Base-by-base conservation (phyloP, 345 rosid species). In the Sisymbrium irio region DNA sequence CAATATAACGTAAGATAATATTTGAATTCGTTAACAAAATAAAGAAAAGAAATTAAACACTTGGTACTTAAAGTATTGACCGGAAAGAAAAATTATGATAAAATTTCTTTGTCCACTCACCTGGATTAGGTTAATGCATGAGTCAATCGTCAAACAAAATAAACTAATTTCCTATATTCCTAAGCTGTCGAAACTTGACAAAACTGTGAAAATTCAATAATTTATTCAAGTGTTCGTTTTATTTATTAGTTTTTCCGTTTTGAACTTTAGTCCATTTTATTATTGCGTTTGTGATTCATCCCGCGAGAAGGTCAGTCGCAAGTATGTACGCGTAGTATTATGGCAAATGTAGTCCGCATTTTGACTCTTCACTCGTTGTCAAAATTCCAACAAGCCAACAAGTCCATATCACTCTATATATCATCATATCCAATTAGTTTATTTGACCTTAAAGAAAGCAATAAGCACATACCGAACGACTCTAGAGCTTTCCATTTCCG, bases 281-380 rank as follows among this genome's bases (percentile, higher is more conserved):
- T 22, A 1, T 22, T 22, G 41, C 40, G 28, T 27, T 62, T 10
- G 5, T 27, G 25, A 50, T 22, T 30, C n/a, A 7, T 33, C 36
- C 9, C 4, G 30, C 30, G 55, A 20, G 14, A 20, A 20, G 55
- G 30, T 22, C 55, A 50, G 7, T 50, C 14, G 30, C 28, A 46
- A 46, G 25, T 46, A 12, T 17, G 18, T 22, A 46, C 27, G 19
- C 27, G 53, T 25, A 47, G 28, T 50, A 20, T 50, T 53, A 53
- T 14, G 58, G 10, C 8, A 7, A 39, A 39, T 12, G 42, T 39
- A 53, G 18, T 53, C 27, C 4, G 10, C 27, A 44, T 30, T 11
- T 62, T 25, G 66, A 62, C 53, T 62, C 67, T 42, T 44, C 4
- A 42, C 65, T 61, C 49, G 65, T 59, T 61, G 35, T 39, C 35